These are phyloP conservation scores for Penicillium sp. DNA, from an alignment of 2,329 filamentous ascomycete species.

Conservation along the genomic window DNA sequence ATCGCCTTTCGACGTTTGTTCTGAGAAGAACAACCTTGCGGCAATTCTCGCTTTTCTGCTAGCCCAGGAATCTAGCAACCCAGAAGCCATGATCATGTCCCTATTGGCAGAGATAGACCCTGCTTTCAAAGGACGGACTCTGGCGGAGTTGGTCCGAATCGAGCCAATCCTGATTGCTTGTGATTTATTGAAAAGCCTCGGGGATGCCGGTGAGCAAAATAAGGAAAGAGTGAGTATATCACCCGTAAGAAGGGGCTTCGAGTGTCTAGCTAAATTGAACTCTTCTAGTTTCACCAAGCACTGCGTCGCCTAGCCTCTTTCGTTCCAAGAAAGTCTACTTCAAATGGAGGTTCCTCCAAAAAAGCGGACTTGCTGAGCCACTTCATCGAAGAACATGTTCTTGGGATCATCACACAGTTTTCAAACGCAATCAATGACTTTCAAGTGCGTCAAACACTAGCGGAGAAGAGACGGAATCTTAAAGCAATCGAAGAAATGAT, in stretches of 20 bases:
- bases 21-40: conserved; percentile 60
- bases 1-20: conserved; percentile 62
- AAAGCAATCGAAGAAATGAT: conserved; percentile 88
- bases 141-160: conserved; percentile 69
- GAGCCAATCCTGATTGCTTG: conserved; percentile 76
- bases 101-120: conserved; percentile 68
- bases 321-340: conserved; percentile 50
- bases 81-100: conserved; percentile 67
- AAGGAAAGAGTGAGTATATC: conserved; percentile 55
- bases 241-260: not conserved
- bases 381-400: conserved; percentile 80
- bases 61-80: conserved; percentile 62
- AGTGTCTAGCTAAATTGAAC: not conserved
- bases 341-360: conserved; percentile 48
- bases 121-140: conserved; percentile 65
- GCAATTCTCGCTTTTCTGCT: conserved; percentile 61
- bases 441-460: conserved; percentile 55
- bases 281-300: conserved; percentile 49
- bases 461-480: conserved; percentile 75
- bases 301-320: conserved; percentile 53
- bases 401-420: conserved; percentile 83
- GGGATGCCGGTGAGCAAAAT: conserved; percentile 61
- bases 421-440: conserved; percentile 75
- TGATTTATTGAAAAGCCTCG: conserved; percentile 78
- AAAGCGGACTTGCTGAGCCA: conserved; percentile 62